Evolutionary conservation across 371 early-diverging fungal species (phyloP), one percentile per base, ranked within the genome.

Genomic region (Rhizomucor miehei): DNA sequence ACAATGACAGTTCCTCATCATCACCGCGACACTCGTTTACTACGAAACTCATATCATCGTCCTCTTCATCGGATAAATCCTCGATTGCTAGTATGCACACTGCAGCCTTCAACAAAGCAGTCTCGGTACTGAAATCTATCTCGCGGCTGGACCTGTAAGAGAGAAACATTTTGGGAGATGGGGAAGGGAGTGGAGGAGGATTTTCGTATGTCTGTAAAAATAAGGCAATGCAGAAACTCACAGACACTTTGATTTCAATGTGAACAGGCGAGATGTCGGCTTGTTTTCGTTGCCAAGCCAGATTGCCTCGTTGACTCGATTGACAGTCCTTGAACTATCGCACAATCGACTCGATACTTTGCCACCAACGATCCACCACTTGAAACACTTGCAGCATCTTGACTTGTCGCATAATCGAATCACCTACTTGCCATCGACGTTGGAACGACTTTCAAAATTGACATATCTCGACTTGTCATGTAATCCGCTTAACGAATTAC

Each of bases 391-490:
- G 24, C 65, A 56, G 8, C 66, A 69, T 29, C 54, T 77, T 36
- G 62, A 77, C 21, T 16, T 77, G 5, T 66, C 75, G 1, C 55
- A 70, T 39, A 73, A 77, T 25, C 52, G 48, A 8, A 43, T 70
- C 1, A 39, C 45, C 14, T 52, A 48, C 21, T 37, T 65, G 10
- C 73, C 67, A 1, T 10, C 45, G 9, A 52, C 44, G 12, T 39
- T 65, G 1, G 54, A 40, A 6, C 25, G 29, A 12, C 47, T 77
- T 0, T 54, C 44, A 2, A 63, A 63, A 17, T 56, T 77, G n/a
- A 58, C 43, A 2, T 56, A 64, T 16, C 51, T 75, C 11, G 62
- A 75, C 37, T n/a, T 89, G n/a, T 71, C 75, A 14, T 71, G 81
- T 51, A 91, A 90, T 53, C 63, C 44, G 44, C 24, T 60, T 40